Evolutionary conservation across 106 monocot genomes (phyloP), one percentile per base, ranked within the genome.

Genomic region (Dendrobium officinale): DNA sequence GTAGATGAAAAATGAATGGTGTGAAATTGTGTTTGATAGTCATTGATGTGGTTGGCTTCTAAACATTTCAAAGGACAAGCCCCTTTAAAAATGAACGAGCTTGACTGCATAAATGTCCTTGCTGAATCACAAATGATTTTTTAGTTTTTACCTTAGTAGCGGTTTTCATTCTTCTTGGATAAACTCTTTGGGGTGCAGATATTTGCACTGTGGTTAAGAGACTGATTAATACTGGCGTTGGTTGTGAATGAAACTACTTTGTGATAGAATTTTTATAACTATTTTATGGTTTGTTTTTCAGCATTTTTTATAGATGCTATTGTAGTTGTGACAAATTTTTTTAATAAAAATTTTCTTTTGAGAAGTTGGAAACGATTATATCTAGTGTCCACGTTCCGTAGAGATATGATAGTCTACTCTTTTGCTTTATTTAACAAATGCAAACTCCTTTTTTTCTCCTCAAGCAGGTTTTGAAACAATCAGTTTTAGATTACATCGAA

Each of bases 401-500:
- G 70, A 33, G 33, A 16, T 11, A 33, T 33, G 37, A 37, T 70
- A 70, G 10, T 70, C 64, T 37, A 11, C 29, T 70, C 37, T 68
- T 61, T 48, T 61, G 13, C 37, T 70, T 33, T 33, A 4, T 70
- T 22, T 70, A 37, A 33, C 37, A 40, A 33, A 8, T 1, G 4
- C 72, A 72, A 16, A 51, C 51, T 51, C 13, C 2, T 72, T 74
- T 5, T 74, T 73, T 74, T 74, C n/a, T 7, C 4, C 49, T 7
- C 27, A 42, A 48, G 15, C 87, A 97, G 94, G 77, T 92, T 84
- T 22, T 98, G 66, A 92, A 88, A 80, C 90, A 88, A 70, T 85
- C 94, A 67, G 83, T 85, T 82, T 86, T 75, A 33, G 91, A 94
- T 77, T 98, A 84, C 81, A 88, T 88, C 49, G 88, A 94, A 77